Evolutionary conservation across 805 yeast species (phyloP), one percentile per base, ranked within the genome.

Genomic region (Zygoascus tannicola): DNA sequence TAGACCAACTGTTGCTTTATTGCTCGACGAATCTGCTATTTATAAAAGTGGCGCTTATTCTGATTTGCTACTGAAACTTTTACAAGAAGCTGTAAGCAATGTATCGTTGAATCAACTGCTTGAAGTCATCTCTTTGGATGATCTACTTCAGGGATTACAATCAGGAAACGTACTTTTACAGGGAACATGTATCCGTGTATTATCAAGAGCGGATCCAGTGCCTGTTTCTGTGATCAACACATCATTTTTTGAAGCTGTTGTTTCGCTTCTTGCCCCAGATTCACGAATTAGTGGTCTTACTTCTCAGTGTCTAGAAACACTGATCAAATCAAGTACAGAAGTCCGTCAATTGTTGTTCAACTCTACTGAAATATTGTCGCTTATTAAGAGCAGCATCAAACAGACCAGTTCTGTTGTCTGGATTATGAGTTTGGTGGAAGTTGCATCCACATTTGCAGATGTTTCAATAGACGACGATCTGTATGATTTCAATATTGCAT

Each of bases 221-320:
- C 69, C 63, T 44, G 12, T 8, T 8, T 28, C 60, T 12, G 43
- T 64, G 8, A 64, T 64, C 5, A 61, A 58, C 39, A 57, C 66
- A 0, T 54, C 59, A 3, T 44, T 65, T 3, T 40, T 61, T n/a
- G 44, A 50, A 12, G 49, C 39, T 19, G 10, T 26, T 26, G 12
- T 26, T 8, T n/a, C n/a, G n/a, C 19, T 35, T 15, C 26, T 35
- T 5, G 8, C 10, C 14, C 16, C 16, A 35, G 22, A 15, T 5
- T 15, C 5, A 15, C 12, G 21, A 15, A 7, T 21, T 7, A 35
- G 39, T 18, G 39, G 7, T 15, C 23, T 35, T 12, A 21, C 39
- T 7, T 16, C 12, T 18, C 7, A 5, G 10, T 16, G 39, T 35
- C 10, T 35, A 18, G 21, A 35, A n/a, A 12, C 39, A 8, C 30